These are phyloP conservation scores for Fraxinus sp. DNA, from an alignment of 305 asterid species.

Conservation along the genomic window DNA sequence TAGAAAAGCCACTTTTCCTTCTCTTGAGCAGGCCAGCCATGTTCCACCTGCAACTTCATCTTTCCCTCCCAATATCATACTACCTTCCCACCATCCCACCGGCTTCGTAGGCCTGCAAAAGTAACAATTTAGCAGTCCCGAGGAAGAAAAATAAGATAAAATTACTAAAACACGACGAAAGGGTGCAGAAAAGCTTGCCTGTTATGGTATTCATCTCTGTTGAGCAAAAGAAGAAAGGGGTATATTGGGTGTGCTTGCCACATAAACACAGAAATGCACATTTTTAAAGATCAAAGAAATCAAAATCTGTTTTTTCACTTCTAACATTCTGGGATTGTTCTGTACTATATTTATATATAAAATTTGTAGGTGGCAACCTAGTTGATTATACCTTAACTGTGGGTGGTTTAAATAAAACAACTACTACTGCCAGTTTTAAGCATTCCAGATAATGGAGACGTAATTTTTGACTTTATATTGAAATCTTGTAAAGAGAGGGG, in stretches of 20 bases:
- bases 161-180: no score
- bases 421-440: not conserved
- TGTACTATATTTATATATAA: not conserved
- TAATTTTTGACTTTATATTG: no score
- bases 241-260: slow-evolving; percentile 66
- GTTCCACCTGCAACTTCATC: slow-evolving; percentile 75
- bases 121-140: not conserved
- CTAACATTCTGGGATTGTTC: not conserved
- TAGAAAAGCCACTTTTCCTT: slow-evolving; percentile 57
- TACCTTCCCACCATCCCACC: slow-evolving; percentile 69
- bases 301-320: not conserved
- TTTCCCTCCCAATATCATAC: slow-evolving; percentile 58
- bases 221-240: slow-evolving; percentile 66
- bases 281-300: slow-evolving; percentile 10
- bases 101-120: slow-evolving; percentile 60
- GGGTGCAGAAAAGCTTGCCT: slow-evolving; percentile 32
- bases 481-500: no score
- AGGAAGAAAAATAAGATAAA: not conserved
- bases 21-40: slow-evolving; percentile 67
- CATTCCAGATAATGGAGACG: not conserved
- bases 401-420: not conserved
- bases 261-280: slow-evolving; percentile 70
- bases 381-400: not conserved
- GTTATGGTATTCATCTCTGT: slow-evolving; percentile 75
- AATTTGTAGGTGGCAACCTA: not conserved